Evolutionary conservation across 2,329 filamentous ascomycete species (phyloP), one percentile per base, ranked within the genome.

Genomic region (Rhynchosporium graminicola): DNA sequence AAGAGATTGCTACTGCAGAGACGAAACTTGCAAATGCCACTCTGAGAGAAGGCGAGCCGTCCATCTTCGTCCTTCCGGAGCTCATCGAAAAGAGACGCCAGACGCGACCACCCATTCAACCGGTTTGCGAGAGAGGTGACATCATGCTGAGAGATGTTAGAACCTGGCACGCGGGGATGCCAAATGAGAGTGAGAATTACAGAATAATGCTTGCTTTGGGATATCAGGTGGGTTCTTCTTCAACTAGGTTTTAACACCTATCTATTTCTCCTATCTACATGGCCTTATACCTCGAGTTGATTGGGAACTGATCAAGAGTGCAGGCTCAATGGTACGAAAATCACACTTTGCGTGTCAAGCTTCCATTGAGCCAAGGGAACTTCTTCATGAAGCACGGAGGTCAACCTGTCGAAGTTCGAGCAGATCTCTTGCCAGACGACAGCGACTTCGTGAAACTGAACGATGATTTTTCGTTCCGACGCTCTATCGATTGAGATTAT

Each of bases 131-230:
- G 42, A 84, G 83, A 67, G 84, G 85, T 0, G 81, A 82, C 45
- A 70, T 87, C 28, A 77, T 87, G 42, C 70, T 88, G 36, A 77
- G 86, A 1, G 85, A 88, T 70, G 72, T 88, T 59, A 75, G 85
- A 29, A 78, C 87, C 4, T 88, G 85, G 85, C 85, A 88, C 70
- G 84, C 83, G 0, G 85, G 85, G 0, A 85, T 86, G 80, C 84
- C 84, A 1, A 87, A 88, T 67, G 68, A 73, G 47, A 81, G 80
- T 0, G 72, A 77, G 4, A 74, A 79, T 6, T 77, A 81, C 15
- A 74, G 83, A 31, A 78, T 86, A 20, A 86, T 87, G 84, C 72
- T 87, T n/a, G 83, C 82, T 40, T 79, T 83, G 76, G 67, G 70
- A 8, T 72, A 70, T 61, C 67, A 71, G 58, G 69, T 72, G 46